phyloP scores from a whole-genome alignment of 192 early-diverging fungal genomes.

The Kickxella alabastrina region DNA sequence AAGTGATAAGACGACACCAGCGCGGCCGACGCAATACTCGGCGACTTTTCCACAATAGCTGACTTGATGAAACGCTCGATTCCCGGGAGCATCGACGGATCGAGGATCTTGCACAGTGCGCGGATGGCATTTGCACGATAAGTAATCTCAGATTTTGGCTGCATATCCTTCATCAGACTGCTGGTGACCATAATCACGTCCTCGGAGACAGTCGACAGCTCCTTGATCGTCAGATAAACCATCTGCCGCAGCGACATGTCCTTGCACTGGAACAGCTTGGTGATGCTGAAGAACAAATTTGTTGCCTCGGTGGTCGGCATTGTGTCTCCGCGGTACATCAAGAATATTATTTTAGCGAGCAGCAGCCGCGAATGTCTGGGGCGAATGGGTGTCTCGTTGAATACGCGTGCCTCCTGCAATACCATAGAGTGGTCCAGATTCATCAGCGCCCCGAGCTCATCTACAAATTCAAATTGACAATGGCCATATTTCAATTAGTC shows the following conservation, averaged over 20 bases:
- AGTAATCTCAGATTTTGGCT: slow-evolving; percentile 85
- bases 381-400: slow-evolving; percentile 96
- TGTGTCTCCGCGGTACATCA: slow-evolving; percentile 84
- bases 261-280: slow-evolving; percentile 94
- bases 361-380: slow-evolving; percentile 89
- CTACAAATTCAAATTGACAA: too few relatives aligned
- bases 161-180: slow-evolving; percentile 94
- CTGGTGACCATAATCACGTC: slow-evolving; percentile 98
- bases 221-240: slow-evolving; percentile 97
- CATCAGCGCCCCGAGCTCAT: slow-evolving; percentile 76
- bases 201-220: slow-evolving; percentile 86
- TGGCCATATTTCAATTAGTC: too few relatives aligned
- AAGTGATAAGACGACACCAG: slow-evolving; percentile 88
- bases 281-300: slow-evolving; percentile 95
- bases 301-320: slow-evolving; percentile 96
- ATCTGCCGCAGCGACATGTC: slow-evolving; percentile 95
- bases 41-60: slow-evolving; percentile 92
- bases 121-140: slow-evolving; percentile 95
- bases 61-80: slow-evolving; percentile 97
- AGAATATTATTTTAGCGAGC: slow-evolving; percentile 90
- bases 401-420: slow-evolving; percentile 92
- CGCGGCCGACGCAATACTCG: slow-evolving; percentile 84
- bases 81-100: slow-evolving; percentile 92
- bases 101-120: slow-evolving; percentile 91
- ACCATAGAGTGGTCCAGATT: slow-evolving; percentile 90